Conservation (phyloP, 2,329 filamentous ascomycete genomes). For the Arthroderma uncinatum region DNA sequence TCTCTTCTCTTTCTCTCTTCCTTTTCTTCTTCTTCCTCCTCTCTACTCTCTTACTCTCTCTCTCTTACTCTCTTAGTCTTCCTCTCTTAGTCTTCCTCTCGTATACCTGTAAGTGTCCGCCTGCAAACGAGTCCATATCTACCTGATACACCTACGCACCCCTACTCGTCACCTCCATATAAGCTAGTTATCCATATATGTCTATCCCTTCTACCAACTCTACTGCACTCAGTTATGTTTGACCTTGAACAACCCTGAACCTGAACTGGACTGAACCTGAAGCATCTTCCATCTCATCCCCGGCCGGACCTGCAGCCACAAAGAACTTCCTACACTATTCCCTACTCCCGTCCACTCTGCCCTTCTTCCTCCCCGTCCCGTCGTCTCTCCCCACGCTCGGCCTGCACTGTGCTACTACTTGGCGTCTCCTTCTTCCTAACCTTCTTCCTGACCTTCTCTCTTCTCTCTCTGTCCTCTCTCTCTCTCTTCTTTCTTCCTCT, state of each 20-base stretch:
- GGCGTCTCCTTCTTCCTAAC: background rate
- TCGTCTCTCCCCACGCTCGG: conserved; percentile 13
- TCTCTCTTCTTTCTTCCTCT: conserved; percentile 14
- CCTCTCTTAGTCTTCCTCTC: conserved; percentile 13
- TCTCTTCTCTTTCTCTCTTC: too few relatives aligned
- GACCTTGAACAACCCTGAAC: too few relatives aligned
- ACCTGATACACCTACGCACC: too few relatives aligned
- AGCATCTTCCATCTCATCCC: too few relatives aligned
- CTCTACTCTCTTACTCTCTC: conserved; percentile 2
- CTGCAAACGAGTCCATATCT: too few relatives aligned
- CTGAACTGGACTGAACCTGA: too few relatives aligned
- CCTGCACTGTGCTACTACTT: conserved; percentile 8
- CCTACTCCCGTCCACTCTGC: conserved; percentile 10
- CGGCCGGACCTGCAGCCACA: too few relatives aligned
- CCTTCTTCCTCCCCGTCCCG: conserved; percentile 5
- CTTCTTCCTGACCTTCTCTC: conserved; percentile 7
- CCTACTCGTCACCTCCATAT: too few relatives aligned
- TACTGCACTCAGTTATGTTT: too few relatives aligned
- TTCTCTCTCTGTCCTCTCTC: conserved; percentile 4
- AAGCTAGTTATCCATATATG: too few relatives aligned
- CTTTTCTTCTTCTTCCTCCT: conserved; percentile 15
- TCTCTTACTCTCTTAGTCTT: conserved; percentile 13
- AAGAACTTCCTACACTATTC: conserved; percentile 6
- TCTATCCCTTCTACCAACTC: too few relatives aligned
- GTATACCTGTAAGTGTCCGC: too few relatives aligned